Percentiles rank a stretch among this genome's conserved stretches.
Conservation (phyloP, 2,329 filamentous ascomycete genomes). For the Aureobasidium namibiae region DNA sequence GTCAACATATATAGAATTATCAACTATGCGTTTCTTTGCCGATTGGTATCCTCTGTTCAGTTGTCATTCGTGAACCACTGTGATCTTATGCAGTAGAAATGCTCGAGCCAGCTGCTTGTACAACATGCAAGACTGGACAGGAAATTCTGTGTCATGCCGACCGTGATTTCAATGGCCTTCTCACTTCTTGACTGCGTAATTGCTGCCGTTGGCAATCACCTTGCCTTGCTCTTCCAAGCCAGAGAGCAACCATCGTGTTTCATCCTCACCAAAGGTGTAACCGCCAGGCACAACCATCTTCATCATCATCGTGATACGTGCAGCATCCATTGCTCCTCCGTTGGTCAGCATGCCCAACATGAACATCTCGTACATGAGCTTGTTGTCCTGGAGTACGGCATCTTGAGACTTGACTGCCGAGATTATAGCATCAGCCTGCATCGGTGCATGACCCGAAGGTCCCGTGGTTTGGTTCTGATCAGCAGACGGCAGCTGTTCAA, state of each 20-base stretch:
- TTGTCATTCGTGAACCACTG: neutral
- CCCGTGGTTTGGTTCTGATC: constrained; percentile 20
- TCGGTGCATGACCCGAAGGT: constrained; percentile 28
- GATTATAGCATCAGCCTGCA: constrained; percentile 32
- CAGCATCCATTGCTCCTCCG: constrained; percentile 72
- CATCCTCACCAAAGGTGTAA: constrained; percentile 83
- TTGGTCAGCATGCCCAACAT: constrained; percentile 94
- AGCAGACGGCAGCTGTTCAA: constrained; percentile 50
- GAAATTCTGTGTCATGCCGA: neutral
- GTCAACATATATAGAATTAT: neutral
- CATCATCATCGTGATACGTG: constrained; percentile 87
- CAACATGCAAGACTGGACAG: neutral
- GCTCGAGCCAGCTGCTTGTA: neutral
- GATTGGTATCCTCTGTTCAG: neutral
- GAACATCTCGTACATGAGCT: constrained; percentile 79
- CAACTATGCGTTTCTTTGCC: neutral
- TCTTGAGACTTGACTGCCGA: constrained; percentile 44
- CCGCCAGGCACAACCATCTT: constrained; percentile 83
- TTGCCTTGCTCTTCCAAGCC: constrained; percentile 67
- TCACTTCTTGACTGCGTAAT: constrained; percentile 22
- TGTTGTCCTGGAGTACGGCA: constrained; percentile 58
- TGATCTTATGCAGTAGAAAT: neutral
- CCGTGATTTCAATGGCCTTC: neutral
- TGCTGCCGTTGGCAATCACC: constrained; percentile 40
- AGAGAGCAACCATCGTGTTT: constrained; percentile 70